These are phyloP conservation scores for Elongisporangium undulatum DNA, from an alignment of 352 stramenopile genomes.

Conservation along the genomic window DNA sequence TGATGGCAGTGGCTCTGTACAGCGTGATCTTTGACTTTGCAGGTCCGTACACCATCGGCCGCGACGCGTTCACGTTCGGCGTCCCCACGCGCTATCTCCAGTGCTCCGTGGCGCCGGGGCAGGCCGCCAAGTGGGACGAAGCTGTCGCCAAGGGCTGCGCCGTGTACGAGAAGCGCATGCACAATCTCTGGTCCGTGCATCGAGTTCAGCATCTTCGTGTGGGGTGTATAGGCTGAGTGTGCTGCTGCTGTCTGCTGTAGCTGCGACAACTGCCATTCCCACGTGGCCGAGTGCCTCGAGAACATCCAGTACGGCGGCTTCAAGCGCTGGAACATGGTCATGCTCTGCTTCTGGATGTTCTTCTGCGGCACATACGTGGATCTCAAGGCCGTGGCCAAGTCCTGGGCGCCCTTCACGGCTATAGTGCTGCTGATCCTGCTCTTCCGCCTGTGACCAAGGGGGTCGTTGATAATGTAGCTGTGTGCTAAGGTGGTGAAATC, in stretches of 20 bases:
- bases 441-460: not conserved
- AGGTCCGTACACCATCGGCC: constrained; percentile 91
- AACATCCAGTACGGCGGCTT: constrained; percentile 43
- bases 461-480: too few species aligned
- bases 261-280: constrained; percentile 97
- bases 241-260: constrained; percentile 7
- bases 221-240: not conserved
- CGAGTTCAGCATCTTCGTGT: not conserved
- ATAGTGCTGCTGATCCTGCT: constrained; percentile 17
- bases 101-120: constrained; percentile 35
- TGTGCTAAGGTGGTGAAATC: too few species aligned
- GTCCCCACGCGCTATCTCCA: constrained; percentile 88
- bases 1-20: constrained; percentile 8
- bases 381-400: constrained; percentile 25
- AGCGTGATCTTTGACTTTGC: constrained; percentile 96
- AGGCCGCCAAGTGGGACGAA: constrained; percentile 87
- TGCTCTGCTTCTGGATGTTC: constrained; percentile 83
- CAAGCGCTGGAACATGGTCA: constrained; percentile 76
- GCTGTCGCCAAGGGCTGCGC: constrained; percentile 83
- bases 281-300: constrained; percentile 87
- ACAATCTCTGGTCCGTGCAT: constrained; percentile 87
- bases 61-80: constrained; percentile 88
- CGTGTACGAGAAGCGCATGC: constrained; percentile 93
- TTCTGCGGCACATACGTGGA: constrained; percentile 57
- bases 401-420: constrained; percentile 31